These are phyloP conservation scores for Lycium ferocissimum DNA, from an alignment of 257 asterid species.

Conservation along the genomic window DNA sequence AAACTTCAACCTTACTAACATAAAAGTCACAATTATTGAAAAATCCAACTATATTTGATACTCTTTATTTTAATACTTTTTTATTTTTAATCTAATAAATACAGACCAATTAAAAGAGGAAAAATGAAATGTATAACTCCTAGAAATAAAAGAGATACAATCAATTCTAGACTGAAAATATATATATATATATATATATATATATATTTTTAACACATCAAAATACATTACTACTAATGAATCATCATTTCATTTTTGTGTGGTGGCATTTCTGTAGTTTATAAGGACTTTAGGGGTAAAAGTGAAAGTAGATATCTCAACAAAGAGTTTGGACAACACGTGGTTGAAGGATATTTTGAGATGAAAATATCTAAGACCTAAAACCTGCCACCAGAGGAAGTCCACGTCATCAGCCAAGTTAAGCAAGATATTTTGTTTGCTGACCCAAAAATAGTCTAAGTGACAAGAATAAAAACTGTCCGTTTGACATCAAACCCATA, in stretches of 20 bases:
- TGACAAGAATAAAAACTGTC: background rate
- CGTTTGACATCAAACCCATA: no score
- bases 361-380: constrained; percentile 50
- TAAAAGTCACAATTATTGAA: no score
- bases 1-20: no score
- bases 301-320: background rate
- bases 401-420: constrained; percentile 52
- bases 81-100: no score
- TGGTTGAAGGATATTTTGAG: constrained; percentile 46
- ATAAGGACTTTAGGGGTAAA: constrained; percentile 30
- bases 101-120: no score
- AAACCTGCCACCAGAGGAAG: constrained; percentile 39
- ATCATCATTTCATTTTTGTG: background rate
- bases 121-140: background rate
- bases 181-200: no score
- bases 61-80: no score
- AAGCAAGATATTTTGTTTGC: constrained; percentile 53
- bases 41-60: no score
- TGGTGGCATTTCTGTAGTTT: constrained; percentile 30
- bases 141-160: background rate
- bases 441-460: background rate
- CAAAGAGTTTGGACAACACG: constrained; percentile 28
- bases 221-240: background rate
- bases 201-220: background rate
- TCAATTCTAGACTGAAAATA: background rate